Conservation (phyloP, 78 protist species). For the Pirum gemmata region DNA sequence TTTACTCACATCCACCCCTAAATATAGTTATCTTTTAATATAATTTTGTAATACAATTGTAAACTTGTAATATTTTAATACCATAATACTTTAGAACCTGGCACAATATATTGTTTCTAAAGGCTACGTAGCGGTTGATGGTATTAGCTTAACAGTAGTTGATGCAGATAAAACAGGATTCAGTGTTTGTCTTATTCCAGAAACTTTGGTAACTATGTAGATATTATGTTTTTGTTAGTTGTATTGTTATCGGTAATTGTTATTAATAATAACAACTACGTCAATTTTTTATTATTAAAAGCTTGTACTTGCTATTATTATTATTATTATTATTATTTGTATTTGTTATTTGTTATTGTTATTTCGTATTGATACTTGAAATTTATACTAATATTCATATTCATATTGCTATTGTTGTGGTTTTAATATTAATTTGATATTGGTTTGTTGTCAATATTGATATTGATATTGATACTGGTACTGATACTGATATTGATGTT, state of each 20-base stretch:
- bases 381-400: too few relatives aligned
- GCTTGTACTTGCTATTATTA: not conserved
- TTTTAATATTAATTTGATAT: too few relatives aligned
- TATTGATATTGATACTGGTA: too few relatives aligned
- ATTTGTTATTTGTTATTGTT: not conserved
- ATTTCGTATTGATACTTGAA: not conserved
- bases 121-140: slow-evolving; percentile 57
- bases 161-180: slow-evolving; percentile 6
- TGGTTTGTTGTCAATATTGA: too few relatives aligned
- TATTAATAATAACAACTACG: too few relatives aligned
- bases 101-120: slow-evolving; percentile 35
- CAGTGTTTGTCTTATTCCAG: slow-evolving; percentile 51
- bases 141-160: slow-evolving; percentile 49
- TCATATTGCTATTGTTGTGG: too few relatives aligned
- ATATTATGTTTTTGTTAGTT: slow-evolving; percentile 5
- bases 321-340: not conserved
- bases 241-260: slow-evolving; percentile 3
- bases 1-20: not conserved
- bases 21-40: not conserved
- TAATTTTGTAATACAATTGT: not conserved
- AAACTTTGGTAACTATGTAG: slow-evolving; percentile 39
- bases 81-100: slow-evolving; percentile 11
- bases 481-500: too few relatives aligned
- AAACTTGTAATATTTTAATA: not conserved
- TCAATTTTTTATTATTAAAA: not conserved